Conservation (phyloP, 495 filamentous ascomycete genomes). For the Daldinia loculata region DNA sequence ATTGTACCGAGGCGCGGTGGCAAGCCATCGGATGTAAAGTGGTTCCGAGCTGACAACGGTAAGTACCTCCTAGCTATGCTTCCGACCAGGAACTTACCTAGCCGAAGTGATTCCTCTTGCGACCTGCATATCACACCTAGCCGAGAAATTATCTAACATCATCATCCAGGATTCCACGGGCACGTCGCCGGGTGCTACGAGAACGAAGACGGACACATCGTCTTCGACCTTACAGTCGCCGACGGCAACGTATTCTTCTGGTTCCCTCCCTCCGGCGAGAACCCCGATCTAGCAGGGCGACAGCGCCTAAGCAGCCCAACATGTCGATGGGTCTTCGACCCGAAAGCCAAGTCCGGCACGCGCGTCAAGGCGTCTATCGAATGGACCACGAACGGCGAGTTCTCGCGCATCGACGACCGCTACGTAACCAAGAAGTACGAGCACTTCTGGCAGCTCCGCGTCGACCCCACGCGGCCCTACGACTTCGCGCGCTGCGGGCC, state of each 20-base stretch:
- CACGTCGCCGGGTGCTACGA: conserved; percentile 63
- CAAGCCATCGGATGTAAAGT: conserved; percentile 59
- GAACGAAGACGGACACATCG: conserved; percentile 56
- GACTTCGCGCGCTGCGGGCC: conserved; percentile 60
- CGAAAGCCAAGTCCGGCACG: conserved; percentile 50
- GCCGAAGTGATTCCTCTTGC: not conserved
- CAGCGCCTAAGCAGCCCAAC: conserved; percentile 58
- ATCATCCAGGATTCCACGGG: conserved; percentile 54
- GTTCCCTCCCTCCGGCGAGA: conserved; percentile 57
- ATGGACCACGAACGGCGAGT: conserved; percentile 62
- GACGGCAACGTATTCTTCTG: conserved; percentile 67
- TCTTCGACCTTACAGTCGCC: conserved; percentile 64
- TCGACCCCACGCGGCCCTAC: conserved; percentile 56
- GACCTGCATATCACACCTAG: not conserved
- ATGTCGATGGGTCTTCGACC: conserved; percentile 64
- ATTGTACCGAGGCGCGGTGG: conserved; percentile 59
- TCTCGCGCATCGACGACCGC: conserved; percentile 68
- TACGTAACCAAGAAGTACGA: conserved; percentile 59
- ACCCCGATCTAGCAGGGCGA: conserved; percentile 41
- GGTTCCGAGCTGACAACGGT: conserved; percentile 60
- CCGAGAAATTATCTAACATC: not conserved
- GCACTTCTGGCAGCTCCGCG: conserved; percentile 63
- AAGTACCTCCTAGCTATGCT: conserved; percentile 11
- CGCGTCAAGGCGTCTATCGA: conserved; percentile 46
- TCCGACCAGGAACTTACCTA: too few species aligned